Percentiles rank a stretch among this genome's conserved stretches.
Evolutionary conservation across 176 grass and related monocot species (phyloP).

Genomic region (Saccharum spontaneum): DNA sequence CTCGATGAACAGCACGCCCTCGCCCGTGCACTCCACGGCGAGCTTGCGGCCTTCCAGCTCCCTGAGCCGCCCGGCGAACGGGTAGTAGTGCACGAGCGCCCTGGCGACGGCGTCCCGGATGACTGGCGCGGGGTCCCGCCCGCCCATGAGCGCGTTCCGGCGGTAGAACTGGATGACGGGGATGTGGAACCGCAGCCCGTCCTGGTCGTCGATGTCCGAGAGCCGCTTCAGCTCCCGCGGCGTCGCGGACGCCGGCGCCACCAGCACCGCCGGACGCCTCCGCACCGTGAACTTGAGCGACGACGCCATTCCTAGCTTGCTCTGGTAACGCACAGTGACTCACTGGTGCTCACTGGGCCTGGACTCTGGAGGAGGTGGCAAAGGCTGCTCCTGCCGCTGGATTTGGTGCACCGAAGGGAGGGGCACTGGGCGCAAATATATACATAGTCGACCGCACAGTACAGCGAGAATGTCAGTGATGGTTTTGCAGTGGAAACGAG

Average conservation of each 20-base stretch:
- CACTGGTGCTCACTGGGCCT: neutral
- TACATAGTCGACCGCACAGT: neutral
- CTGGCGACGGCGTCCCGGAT: slow-evolving; percentile 62
- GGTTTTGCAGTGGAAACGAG: slow-evolving; percentile 19
- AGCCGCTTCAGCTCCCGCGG: slow-evolving; percentile 73
- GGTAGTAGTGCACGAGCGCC: slow-evolving; percentile 81
- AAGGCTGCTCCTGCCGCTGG: neutral
- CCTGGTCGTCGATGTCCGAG: slow-evolving; percentile 91
- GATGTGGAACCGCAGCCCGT: slow-evolving; percentile 79
- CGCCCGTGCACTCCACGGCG: slow-evolving; percentile 79
- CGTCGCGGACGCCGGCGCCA: slow-evolving; percentile 53
- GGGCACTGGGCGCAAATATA: slow-evolving; percentile 6
- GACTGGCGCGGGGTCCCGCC: slow-evolving; percentile 52
- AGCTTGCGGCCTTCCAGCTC: slow-evolving; percentile 62
- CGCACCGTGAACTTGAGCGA: slow-evolving; percentile 56
- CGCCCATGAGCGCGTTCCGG: slow-evolving; percentile 25
- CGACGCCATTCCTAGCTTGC: neutral
- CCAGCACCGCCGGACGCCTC: slow-evolving; percentile 50
- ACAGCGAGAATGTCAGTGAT: neutral
- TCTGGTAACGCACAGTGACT: neutral
- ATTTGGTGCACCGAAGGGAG: neutral
- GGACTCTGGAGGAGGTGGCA: neutral
- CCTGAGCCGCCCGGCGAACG: slow-evolving; percentile 75
- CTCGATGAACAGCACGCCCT: slow-evolving; percentile 80
- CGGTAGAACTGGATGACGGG: slow-evolving; percentile 88